A percentile compares a stretch with the other conserved stretches of the same genome.
These are phyloP conservation scores for Pseudocercospora macadamiae DNA, from an alignment of 2,329 filamentous ascomycete genomes.

Conservation along the genomic window DNA sequence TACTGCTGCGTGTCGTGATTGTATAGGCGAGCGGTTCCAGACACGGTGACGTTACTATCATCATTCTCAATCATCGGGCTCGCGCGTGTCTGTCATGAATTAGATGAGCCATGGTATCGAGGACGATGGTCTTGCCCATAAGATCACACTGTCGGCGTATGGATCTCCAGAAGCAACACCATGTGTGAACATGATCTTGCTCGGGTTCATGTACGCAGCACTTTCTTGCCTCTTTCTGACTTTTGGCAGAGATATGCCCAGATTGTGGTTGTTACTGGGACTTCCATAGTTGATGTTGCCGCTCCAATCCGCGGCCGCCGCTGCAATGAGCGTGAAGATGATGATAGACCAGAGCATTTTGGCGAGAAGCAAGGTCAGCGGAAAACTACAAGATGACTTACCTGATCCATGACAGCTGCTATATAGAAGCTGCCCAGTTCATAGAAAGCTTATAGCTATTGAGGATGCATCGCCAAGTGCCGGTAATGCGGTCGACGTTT, in stretches of 20 bases:
- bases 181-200: conserved; percentile 64
- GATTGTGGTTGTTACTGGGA: conserved; percentile 64
- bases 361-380: neutral
- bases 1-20: conserved; percentile 34
- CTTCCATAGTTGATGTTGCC: conserved; percentile 68
- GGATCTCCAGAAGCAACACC: conserved; percentile 48
- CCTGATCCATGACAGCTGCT: neutral
- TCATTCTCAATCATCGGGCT: conserved; percentile 30
- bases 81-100: conserved; percentile 30
- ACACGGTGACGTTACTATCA: conserved; percentile 33
- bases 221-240: conserved; percentile 58
- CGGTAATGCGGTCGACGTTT: neutral
- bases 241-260: conserved; percentile 66
- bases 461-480: conserved; percentile 2
- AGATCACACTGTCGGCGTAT: conserved; percentile 45
- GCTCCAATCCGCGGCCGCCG: conserved; percentile 24
- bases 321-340: conserved; percentile 10
- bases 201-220: conserved; percentile 46
- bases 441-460: neutral
- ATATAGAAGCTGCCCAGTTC: conserved; percentile 6
- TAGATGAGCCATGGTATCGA: neutral
- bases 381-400: neutral
- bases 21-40: conserved; percentile 31
- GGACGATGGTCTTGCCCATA: conserved; percentile 35
- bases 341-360: conserved; percentile 2